Evolutionary conservation across 1,284 basidiomycete species (phyloP), one percentile per base, ranked within the genome.

Genomic region (Moesziomyces globuligerus): DNA sequence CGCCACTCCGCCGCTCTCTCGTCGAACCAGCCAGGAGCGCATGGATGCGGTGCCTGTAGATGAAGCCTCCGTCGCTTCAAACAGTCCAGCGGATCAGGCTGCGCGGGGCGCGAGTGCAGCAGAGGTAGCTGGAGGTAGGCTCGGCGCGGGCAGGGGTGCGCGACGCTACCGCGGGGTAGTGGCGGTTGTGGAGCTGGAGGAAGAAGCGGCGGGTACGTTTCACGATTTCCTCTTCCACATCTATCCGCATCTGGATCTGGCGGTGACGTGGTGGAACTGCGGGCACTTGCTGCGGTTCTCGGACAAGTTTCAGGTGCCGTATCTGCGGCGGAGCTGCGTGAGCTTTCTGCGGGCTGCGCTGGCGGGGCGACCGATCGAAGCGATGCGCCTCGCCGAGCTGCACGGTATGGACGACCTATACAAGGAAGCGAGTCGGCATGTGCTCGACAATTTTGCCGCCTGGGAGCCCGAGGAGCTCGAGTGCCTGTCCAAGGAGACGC

Each of bases 361-460:
- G n/a, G 72, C 76, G 0, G 76, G 74, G 0, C 42, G 69, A 9
- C 74, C 76, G 20, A 78, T 78, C 28, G 67, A 74, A 24, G 76
- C 76, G n/a, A 76, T 78, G 74, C 53, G 66, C 0, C 42, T 78
- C 1, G 71, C 67, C 0, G 76, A 76, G 24, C 38, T 60, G 26
- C 69, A 72, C 45, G 18, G 49, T 1, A 43, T 78, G 13, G 55
- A 71, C n/a, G 72, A 69, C 15, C 42, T 74, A 18, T 78, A 76
- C 52, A 57, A 56, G 20, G 74, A 78, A 41, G 74, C 74, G 1
- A 44, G 36, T 25, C 46, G 74, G 11, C 76, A 78, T 38, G 76
- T 78, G 18, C 57, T 78, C 4, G 76, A 78, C 25, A 72, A 76
- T 28, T 77, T 62, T 43, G 21, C 54, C 8, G 54, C 44, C 5